These are phyloP conservation scores for Gossypium mustelinum DNA, from an alignment of 345 rosid genomes.

Conservation along the genomic window DNA sequence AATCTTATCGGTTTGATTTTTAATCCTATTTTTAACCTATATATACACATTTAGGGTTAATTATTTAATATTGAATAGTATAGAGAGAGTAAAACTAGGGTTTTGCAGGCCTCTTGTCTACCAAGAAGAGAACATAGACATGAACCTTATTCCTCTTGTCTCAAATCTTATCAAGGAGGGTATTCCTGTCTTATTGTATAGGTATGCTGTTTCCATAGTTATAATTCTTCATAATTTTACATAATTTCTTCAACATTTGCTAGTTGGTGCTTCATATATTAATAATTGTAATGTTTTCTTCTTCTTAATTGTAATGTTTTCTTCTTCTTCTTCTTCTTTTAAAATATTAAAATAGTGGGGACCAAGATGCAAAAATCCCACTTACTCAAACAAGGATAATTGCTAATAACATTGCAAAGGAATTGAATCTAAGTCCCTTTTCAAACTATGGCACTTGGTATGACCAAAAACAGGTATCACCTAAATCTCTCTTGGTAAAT, in stretches of 20 bases:
- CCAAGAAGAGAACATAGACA: constrained; percentile 6
- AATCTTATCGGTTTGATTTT: too few species aligned
- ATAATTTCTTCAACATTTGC: background rate
- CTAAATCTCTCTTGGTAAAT: too few species aligned
- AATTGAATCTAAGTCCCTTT: constrained; percentile 25
- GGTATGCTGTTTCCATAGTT: background rate
- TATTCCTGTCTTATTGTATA: background rate
- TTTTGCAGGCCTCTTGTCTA: constrained; percentile 33
- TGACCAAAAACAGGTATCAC: constrained; percentile 24
- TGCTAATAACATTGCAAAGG: constrained; percentile 33
- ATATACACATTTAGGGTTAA: background rate
- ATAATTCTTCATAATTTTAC: background rate
- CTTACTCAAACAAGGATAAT: constrained; percentile 25
- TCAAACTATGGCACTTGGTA: constrained; percentile 25
- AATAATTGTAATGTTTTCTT: background rate
- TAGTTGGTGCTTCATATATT: background rate
- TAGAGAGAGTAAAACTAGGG: background rate
- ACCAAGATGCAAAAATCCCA: constrained; percentile 27
- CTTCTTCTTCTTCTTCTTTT: background rate
- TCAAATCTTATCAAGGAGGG: background rate
- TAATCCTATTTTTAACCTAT: background rate
- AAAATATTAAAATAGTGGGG: constrained; percentile 25
- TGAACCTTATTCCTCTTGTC: constrained; percentile 2
- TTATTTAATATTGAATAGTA: background rate
- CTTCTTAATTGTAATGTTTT: background rate